Percentiles rank a stretch among this genome's conserved stretches.
Conservation (phyloP, 768 basidiomycete genomes). For the Boletus rubropictus region DNA sequence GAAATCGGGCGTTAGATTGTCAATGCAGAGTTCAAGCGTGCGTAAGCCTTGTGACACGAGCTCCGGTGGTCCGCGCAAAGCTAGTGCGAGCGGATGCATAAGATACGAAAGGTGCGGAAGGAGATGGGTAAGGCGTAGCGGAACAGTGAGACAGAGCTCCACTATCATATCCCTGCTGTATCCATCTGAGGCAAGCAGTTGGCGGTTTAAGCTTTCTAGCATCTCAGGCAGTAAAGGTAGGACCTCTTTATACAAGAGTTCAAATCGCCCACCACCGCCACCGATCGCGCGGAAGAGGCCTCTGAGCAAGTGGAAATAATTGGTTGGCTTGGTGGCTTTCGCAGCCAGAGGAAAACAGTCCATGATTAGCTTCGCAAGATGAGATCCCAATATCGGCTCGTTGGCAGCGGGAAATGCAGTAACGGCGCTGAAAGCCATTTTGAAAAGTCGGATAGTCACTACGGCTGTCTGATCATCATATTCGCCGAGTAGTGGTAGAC, state of each 20-base stretch:
- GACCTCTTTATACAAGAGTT: slow-evolving; percentile 92
- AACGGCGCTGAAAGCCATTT: slow-evolving; percentile 90
- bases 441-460: slow-evolving; percentile 86
- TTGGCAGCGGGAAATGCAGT: slow-evolving; percentile 65
- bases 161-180: slow-evolving; percentile 86
- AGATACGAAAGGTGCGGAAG: slow-evolving; percentile 91
- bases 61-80: slow-evolving; percentile 80
- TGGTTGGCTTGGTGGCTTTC: slow-evolving; percentile 82
- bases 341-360: slow-evolving; percentile 93
- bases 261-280: slow-evolving; percentile 88
- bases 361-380: slow-evolving; percentile 90
- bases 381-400: slow-evolving; percentile 89
- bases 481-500: slow-evolving; percentile 78
- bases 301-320: slow-evolving; percentile 89
- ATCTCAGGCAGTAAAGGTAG: slow-evolving; percentile 94
- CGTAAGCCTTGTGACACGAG: slow-evolving; percentile 92
- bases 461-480: slow-evolving; percentile 77
- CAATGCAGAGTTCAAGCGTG: slow-evolving; percentile 97
- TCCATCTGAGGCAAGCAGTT: slow-evolving; percentile 82
- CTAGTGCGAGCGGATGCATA: slow-evolving; percentile 93
- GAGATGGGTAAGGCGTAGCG: slow-evolving; percentile 89
- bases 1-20: slow-evolving; percentile 97
- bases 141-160: slow-evolving; percentile 95
- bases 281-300: slow-evolving; percentile 91
- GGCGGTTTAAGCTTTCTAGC: slow-evolving; percentile 89